Base-by-base conservation (phyloP, 345 rosid genomes). In the Camelina sativa region DNA sequence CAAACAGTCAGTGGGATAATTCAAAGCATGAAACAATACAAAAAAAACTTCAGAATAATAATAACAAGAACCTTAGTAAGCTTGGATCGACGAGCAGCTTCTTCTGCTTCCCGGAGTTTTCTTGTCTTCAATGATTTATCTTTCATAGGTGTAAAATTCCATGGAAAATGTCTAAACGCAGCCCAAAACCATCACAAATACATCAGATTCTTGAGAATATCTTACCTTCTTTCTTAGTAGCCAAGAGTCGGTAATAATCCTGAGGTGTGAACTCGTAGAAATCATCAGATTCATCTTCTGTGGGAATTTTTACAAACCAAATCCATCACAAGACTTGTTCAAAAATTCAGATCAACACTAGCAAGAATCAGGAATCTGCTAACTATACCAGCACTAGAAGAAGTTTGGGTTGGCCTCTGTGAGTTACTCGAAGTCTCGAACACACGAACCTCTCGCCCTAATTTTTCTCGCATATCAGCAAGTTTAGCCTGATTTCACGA, bases 31-130 rank as follows among this genome's bases (percentile, higher is more conserved):
- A 35, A 56, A 17, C 61, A 48, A 23, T 12, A 65, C 17, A 23
- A 28, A 76, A 41, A 4, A 41, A 4, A 28, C 53, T 58, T 13
- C 4, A 37, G 54, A 23, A 22, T 25, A 25, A 34, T 34, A 38
- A 48, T 57, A 62, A 50, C 6, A 37, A 48, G 77, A 30, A 89
- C 98, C 98, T 87, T 91, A 13, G 93, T 87, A 37, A 82, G 46
- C 86, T 83, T 90, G 35, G 96, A 75, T 77, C 88, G 82, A 44
- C 87, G 89, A 68, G 92, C 88, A 68, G 93, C 96, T 80, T 83
- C 93, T 80, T 95, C 99, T 35, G 92, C 96, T 78, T 95, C 96
- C 40, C 97, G 85, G 44, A 89, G 68, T 80, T 91, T 91, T 76
- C 80, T 80, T 20, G 99, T 95, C 89, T 90, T 95, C 68, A 92